These are phyloP conservation scores for Cryptococcus maquisensis DNA, from an alignment of 1,284 basidiomycete genomes.

Conservation along the genomic window DNA sequence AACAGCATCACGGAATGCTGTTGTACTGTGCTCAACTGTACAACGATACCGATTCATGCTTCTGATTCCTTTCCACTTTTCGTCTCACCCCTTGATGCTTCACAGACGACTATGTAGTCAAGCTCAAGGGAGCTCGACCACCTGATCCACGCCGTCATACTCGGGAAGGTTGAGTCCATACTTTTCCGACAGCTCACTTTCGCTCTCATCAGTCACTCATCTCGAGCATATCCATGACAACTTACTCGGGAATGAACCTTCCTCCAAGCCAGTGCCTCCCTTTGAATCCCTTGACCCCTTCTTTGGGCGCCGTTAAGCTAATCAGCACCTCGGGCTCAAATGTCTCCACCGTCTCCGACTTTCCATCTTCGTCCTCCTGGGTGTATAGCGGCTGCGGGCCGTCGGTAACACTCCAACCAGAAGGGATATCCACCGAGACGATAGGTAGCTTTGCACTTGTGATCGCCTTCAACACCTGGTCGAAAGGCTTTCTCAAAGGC, in stretches of 20 bases:
- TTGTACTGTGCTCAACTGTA: no score
- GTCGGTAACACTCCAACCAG: conserved; percentile 78
- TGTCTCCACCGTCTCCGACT: conserved; percentile 48
- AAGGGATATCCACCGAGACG: conserved; percentile 91
- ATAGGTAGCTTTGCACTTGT: conserved; percentile 66
- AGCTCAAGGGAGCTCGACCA: conserved; percentile 60
- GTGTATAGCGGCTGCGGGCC: conserved; percentile 39
- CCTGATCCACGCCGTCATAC: conserved; percentile 72
- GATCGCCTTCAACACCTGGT: conserved; percentile 66
- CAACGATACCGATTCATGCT: no score
- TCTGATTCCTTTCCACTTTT: no score
- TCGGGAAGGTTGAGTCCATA: conserved; percentile 69
- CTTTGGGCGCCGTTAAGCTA: conserved; percentile 90
- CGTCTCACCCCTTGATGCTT: background rate
- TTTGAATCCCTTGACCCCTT: conserved; percentile 69
- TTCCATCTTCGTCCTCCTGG: conserved; percentile 59
- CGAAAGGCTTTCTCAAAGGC: conserved; percentile 83
- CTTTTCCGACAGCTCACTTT: conserved; percentile 51
- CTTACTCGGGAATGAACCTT: conserved; percentile 80
- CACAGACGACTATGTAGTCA: background rate
- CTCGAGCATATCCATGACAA: conserved; percentile 3
- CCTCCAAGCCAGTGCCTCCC: conserved; percentile 90
- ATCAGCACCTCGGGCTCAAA: conserved; percentile 76
- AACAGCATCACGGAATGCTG: no score
- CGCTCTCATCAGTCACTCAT: background rate